phyloP scores from a whole-genome alignment of 75 land plant genomes.

The Selaginella moellendorffii region DNA sequence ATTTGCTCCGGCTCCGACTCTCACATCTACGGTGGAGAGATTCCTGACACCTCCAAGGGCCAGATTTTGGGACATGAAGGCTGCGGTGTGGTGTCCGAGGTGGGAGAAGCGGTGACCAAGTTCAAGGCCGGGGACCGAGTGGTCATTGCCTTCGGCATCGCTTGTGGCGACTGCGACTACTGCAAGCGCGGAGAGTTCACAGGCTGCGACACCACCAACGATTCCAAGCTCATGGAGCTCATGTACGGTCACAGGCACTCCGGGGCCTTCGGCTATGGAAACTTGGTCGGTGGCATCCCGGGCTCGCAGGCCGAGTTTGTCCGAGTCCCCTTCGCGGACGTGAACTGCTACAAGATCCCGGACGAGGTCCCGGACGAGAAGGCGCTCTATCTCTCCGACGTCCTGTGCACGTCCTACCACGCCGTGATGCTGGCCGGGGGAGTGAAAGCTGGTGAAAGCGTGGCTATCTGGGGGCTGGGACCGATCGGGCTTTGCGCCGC shows the following conservation, averaged over 20 bases:
- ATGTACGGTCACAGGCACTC: not conserved
- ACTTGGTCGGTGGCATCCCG: not conserved
- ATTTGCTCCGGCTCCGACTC: slow-evolving; percentile 20
- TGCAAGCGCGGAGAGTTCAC: too few relatives aligned
- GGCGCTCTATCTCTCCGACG: slow-evolving; percentile 5
- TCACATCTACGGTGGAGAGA: slow-evolving; percentile 16
- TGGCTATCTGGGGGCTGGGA: slow-evolving; percentile 26
- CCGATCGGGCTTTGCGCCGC: slow-evolving; percentile 21
- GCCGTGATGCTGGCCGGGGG: slow-evolving; percentile 18
- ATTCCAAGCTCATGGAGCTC: not conserved
- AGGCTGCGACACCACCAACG: too few relatives aligned
- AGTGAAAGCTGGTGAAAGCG: slow-evolving; percentile 15
- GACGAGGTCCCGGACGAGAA: slow-evolving; percentile 5
- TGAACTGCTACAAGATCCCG: slow-evolving; percentile 4
- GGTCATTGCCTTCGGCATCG: too few relatives aligned
- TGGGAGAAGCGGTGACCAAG: too few relatives aligned
- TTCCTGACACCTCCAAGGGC: slow-evolving; percentile 13
- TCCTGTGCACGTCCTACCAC: slow-evolving; percentile 12
- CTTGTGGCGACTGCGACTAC: too few relatives aligned
- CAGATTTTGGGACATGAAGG: slow-evolving; percentile 18
- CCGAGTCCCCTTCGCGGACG: not conserved
- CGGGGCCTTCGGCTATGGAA: not conserved
- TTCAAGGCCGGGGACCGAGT: too few relatives aligned
- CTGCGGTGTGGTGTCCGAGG: too few relatives aligned
- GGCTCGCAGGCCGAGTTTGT: slow-evolving; percentile 8